Percentiles rank a stretch among this genome's conserved stretches.
Conservation (phyloP, 2,329 filamentous ascomycete genomes). For the Colletotrichum chrysophilum region DNA sequence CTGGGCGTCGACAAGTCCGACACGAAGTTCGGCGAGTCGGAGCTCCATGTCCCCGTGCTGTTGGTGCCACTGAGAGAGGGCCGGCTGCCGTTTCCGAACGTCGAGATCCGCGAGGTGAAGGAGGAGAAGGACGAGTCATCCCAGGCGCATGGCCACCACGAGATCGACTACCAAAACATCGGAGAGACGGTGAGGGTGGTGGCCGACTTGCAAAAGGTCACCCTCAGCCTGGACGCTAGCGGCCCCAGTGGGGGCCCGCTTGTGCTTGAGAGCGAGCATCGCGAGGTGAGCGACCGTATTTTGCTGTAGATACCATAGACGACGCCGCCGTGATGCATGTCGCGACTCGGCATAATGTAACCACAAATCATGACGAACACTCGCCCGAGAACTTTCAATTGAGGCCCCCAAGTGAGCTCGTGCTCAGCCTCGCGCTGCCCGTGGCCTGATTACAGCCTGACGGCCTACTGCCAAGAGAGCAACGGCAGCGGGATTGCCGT, state of each 20-base stretch:
- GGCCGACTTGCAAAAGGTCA: slow-evolving; percentile 73
- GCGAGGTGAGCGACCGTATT: slow-evolving; percentile 37
- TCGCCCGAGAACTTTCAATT: background rate
- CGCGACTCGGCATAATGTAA: background rate
- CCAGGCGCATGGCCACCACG: slow-evolving; percentile 57
- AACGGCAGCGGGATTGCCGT: background rate
- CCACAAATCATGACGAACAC: background rate
- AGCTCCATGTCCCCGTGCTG: slow-evolving; percentile 70
- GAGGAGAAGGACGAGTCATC: slow-evolving; percentile 28
- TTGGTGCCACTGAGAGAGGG: slow-evolving; percentile 83
- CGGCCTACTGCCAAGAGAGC: background rate
- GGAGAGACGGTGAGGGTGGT: slow-evolving; percentile 80
- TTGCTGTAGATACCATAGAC: slow-evolving; percentile 32
- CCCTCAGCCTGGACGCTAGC: slow-evolving; percentile 73
- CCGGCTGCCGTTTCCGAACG: slow-evolving; percentile 74
- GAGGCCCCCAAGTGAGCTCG: background rate
- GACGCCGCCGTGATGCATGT: background rate
- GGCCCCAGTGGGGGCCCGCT: slow-evolving; percentile 69
- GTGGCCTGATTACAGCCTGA: background rate
- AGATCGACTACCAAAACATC: slow-evolving; percentile 81
- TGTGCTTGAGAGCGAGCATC: slow-evolving; percentile 66
- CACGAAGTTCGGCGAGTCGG: slow-evolving; percentile 45
- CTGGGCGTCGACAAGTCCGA: slow-evolving; percentile 40
- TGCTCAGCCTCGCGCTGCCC: background rate
- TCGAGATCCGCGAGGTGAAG: slow-evolving; percentile 76